phyloP scores from a whole-genome alignment of 192 early-diverging fungal genomes.

The Entophlyctis helioformis region DNA sequence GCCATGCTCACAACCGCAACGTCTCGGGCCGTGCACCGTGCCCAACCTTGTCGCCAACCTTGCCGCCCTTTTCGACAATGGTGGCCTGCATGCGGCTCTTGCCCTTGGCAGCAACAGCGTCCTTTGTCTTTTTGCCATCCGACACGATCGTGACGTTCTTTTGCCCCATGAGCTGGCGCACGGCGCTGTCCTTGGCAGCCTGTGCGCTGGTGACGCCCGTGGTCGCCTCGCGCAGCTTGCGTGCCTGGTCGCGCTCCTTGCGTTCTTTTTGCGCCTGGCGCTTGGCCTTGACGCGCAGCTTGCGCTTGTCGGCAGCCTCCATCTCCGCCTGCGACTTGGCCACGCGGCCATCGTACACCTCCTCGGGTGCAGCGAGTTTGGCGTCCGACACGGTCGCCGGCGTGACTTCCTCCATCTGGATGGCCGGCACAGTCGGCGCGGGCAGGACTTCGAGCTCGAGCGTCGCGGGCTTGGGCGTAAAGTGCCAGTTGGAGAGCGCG shows the following conservation, averaged over 20 bases:
- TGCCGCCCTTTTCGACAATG: constrained; percentile 28
- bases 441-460: constrained; percentile 60
- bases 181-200: constrained; percentile 39
- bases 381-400: constrained; percentile 76
- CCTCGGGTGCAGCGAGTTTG: constrained; percentile 74
- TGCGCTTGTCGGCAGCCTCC: constrained; percentile 63
- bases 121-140: constrained; percentile 25
- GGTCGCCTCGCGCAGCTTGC: constrained; percentile 26
- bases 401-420: constrained; percentile 91
- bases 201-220: background rate
- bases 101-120: constrained; percentile 6
- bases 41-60: constrained; percentile 19
- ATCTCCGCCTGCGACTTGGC: constrained; percentile 73
- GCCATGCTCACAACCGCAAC: constrained; percentile 10
- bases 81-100: constrained; percentile 22
- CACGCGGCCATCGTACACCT: constrained; percentile 68
- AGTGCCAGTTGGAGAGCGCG: constrained; percentile 90
- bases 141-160: constrained; percentile 45
- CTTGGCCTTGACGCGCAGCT: constrained; percentile 56
- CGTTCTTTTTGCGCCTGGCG: constrained; percentile 50
- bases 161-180: constrained; percentile 52
- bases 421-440: constrained; percentile 57
- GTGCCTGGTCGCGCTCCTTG: constrained; percentile 18
- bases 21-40: constrained; percentile 10
- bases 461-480: constrained; percentile 63